These are phyloP conservation scores for Nicotiana rustica DNA, from an alignment of 305 asterid species.

Conservation along the genomic window DNA sequence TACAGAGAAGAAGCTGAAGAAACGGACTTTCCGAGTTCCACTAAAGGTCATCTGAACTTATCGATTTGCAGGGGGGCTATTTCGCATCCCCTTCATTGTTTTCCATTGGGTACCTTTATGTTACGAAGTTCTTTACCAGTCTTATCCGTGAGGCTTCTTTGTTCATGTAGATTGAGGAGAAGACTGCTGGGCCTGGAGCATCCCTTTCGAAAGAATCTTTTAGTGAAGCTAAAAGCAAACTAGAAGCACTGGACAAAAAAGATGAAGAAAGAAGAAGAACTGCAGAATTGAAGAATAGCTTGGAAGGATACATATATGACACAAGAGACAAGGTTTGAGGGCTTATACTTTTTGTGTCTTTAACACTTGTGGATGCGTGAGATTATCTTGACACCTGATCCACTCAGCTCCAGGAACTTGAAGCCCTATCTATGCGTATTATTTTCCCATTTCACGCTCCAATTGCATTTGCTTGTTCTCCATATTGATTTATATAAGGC, in stretches of 20 bases:
- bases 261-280: constrained; percentile 97
- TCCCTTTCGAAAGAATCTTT: constrained; percentile 75
- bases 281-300: constrained; percentile 93
- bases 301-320: constrained; percentile 94
- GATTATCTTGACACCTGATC: neutral
- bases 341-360: constrained; percentile 30
- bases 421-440: neutral
- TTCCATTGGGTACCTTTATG: constrained; percentile 22
- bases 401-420: neutral
- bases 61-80: constrained; percentile 4
- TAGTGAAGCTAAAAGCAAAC: constrained; percentile 68
- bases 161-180: constrained; percentile 70
- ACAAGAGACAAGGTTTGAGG: constrained; percentile 86
- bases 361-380: neutral
- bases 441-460: constrained; percentile 1
- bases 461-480: constrained; percentile 13
- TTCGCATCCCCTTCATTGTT: constrained; percentile 12
- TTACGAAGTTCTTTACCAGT: constrained; percentile 22
- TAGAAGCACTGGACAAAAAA: constrained; percentile 86
- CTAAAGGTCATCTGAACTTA: constrained; percentile 64
- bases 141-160: constrained; percentile 36
- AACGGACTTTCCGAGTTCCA: constrained; percentile 84
- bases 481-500: neutral
- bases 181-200: constrained; percentile 85
- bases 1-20: constrained; percentile 91